These are phyloP conservation scores for Lentinula sp. DNA, from an alignment of 768 basidiomycete species.

Conservation along the genomic window DNA sequence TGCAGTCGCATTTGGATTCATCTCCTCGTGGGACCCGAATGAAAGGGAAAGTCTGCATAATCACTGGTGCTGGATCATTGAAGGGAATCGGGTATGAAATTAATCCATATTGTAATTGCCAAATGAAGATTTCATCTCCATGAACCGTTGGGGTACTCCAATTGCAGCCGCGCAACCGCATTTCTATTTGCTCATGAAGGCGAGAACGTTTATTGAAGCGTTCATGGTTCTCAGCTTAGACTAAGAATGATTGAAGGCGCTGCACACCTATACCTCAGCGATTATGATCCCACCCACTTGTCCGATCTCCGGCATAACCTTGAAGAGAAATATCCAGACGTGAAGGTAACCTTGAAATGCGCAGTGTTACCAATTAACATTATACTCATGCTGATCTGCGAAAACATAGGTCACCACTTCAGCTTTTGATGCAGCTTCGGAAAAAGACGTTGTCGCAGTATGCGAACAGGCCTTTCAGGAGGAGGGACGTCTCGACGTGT, in stretches of 20 bases:
- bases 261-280: slow-evolving; percentile 71
- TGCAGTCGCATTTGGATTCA: slow-evolving; percentile 60
- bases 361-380: neutral
- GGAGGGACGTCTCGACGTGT: slow-evolving; percentile 84
- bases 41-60: slow-evolving; percentile 74
- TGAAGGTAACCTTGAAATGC: slow-evolving; percentile 50
- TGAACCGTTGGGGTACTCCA: slow-evolving; percentile 1
- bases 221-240: neutral
- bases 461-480: slow-evolving; percentile 73
- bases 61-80: slow-evolving; percentile 83
- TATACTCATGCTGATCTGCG: neutral
- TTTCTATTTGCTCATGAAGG: slow-evolving; percentile 79
- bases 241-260: slow-evolving; percentile 43
- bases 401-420: slow-evolving; percentile 62
- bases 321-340: slow-evolving; percentile 60
- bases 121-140: slow-evolving; percentile 1
- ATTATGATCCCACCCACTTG: slow-evolving; percentile 59
- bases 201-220: slow-evolving; percentile 17
- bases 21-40: slow-evolving; percentile 51
- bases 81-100: slow-evolving; percentile 79
- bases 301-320: slow-evolving; percentile 68
- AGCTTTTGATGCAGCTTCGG: slow-evolving; percentile 82
- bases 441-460: slow-evolving; percentile 55
- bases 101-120: neutral
- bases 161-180: slow-evolving; percentile 59